A percentile compares a stretch with the other conserved stretches of the same genome.
These are phyloP conservation scores for Cyclocybe aegerita DNA, from an alignment of 768 basidiomycete species.

Conservation along the genomic window DNA sequence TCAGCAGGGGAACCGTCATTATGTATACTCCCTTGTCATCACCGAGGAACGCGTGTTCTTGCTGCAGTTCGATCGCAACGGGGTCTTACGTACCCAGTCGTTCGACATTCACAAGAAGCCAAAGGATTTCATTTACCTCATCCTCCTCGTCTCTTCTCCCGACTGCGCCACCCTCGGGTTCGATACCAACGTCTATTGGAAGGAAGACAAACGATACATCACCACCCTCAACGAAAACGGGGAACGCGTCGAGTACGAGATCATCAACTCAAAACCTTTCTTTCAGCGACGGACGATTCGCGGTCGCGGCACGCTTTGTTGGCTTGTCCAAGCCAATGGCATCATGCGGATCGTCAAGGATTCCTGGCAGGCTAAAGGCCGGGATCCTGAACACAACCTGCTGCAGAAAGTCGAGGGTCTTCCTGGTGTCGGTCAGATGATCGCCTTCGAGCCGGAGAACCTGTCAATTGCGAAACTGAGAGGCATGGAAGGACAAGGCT, in stretches of 20 bases:
- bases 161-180: conserved; percentile 17
- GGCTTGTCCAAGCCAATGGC: conserved; percentile 13
- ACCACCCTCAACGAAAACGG: background rate
- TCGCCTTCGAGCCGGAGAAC: background rate
- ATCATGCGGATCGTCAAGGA: conserved; percentile 14
- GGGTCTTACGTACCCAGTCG: too few relatives aligned
- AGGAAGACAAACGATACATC: conserved; percentile 3
- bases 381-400: background rate
- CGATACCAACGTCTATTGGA: conserved; percentile 21
- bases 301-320: conserved; percentile 22
- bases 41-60: too few relatives aligned
- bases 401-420: background rate
- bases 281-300: conserved; percentile 14
- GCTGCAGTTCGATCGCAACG: too few relatives aligned
- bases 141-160: conserved; percentile 17
- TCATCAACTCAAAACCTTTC: background rate
- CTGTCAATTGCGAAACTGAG: background rate
- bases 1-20: too few relatives aligned
- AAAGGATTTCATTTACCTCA: conserved; percentile 15
- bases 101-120: conserved; percentile 18
- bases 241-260: background rate
- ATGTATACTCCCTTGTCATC: too few relatives aligned
- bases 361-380: background rate
- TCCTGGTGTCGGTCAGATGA: conserved; percentile 3
- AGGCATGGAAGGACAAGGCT: background rate